These are phyloP conservation scores for Solanum chiquidenum DNA, from an alignment of 257 asterid genomes.

Conservation along the genomic window DNA sequence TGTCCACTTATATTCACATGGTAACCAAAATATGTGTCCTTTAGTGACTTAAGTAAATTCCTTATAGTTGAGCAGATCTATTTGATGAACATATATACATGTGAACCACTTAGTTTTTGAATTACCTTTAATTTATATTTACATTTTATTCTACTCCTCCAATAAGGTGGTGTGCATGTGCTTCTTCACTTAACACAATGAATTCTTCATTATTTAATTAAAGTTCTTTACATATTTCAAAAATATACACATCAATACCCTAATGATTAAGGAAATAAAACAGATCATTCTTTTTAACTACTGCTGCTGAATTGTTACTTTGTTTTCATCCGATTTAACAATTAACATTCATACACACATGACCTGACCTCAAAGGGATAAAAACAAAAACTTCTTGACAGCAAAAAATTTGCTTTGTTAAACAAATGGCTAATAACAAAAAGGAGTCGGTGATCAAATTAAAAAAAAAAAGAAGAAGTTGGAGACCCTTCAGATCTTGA, in stretches of 20 bases:
- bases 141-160: conserved; percentile 11
- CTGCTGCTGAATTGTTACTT: not conserved
- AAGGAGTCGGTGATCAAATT: not conserved
- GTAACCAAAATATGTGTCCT: conserved; percentile 19
- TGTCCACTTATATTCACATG: conserved; percentile 20
- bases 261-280: conserved; percentile 1
- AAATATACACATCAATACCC: conserved; percentile 2
- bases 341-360: not conserved
- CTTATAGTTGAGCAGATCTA: conserved; percentile 31
- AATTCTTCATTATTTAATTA: conserved; percentile 14
- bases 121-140: not conserved
- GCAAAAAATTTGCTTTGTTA: not conserved
- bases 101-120: conserved; percentile 51
- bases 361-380: not conserved
- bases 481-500: not conserved
- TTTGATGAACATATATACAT: conserved; percentile 18
- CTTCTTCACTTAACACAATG: conserved; percentile 16
- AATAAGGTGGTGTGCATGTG: conserved; percentile 73
- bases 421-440: not conserved
- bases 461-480: not conserved
- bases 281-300: not conserved
- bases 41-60: conserved; percentile 32
- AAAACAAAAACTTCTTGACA: not conserved
- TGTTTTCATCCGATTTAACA: not conserved
- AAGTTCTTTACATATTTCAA: conserved; percentile 8